phyloP scores from a whole-genome alignment of 2,329 filamentous ascomycete species.

The Ascocoryne sarcoides region DNA sequence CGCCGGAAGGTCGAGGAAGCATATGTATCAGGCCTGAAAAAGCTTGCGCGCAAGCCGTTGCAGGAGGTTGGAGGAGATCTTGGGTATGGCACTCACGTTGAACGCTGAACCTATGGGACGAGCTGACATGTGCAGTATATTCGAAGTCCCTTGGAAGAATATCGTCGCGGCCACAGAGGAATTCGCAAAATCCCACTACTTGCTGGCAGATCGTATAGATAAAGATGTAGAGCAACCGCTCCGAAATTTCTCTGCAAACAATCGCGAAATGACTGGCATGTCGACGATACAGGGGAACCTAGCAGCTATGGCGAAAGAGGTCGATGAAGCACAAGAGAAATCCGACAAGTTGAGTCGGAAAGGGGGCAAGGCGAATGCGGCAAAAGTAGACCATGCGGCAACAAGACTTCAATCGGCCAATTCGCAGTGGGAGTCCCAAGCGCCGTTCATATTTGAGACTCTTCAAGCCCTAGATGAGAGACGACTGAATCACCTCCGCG shows the following conservation, averaged over 20 bases:
- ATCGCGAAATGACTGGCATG: conserved; percentile 71
- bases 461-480: conserved; percentile 86
- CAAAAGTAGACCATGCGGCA: conserved; percentile 68
- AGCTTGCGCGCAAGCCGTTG: conserved; percentile 65
- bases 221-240: conserved; percentile 80
- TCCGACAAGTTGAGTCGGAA: conserved; percentile 77
- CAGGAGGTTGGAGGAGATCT: conserved; percentile 72
- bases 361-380: conserved; percentile 64
- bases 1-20: conserved; percentile 84
- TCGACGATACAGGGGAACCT: conserved; percentile 75
- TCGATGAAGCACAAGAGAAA: conserved; percentile 77
- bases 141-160: conserved; percentile 82
- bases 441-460: conserved; percentile 89
- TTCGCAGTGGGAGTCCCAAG: conserved; percentile 86
- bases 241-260: conserved; percentile 62
- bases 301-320: conserved; percentile 67
- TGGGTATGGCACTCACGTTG: conserved; percentile 54
- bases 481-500: conserved; percentile 80
- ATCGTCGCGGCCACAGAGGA: conserved; percentile 72
- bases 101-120: neutral
- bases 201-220: conserved; percentile 73
- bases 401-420: conserved; percentile 68
- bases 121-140: conserved; percentile 55
- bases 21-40: conserved; percentile 75
- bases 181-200: conserved; percentile 75